These are phyloP conservation scores for Apiospora hydei DNA, from an alignment of 2,329 filamentous ascomycete genomes.

Conservation along the genomic window DNA sequence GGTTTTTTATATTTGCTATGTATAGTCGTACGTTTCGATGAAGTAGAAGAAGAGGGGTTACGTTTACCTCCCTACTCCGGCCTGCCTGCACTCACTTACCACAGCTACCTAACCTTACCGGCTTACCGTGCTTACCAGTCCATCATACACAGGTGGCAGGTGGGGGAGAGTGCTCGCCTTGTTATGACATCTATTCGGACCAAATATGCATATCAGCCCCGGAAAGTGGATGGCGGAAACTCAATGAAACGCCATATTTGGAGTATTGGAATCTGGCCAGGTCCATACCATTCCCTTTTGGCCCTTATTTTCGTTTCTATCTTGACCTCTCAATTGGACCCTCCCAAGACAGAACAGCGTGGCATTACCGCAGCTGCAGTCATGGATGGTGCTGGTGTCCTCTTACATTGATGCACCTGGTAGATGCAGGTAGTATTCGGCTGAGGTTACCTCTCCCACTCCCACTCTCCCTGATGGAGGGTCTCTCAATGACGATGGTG, in stretches of 20 bases:
- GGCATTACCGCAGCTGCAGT: background rate
- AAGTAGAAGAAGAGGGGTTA: background rate
- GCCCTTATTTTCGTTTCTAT: background rate
- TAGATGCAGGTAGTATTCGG: background rate
- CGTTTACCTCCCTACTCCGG: background rate
- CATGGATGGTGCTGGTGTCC: background rate
- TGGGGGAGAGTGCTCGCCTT: background rate
- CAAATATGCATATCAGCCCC: constrained; percentile 11
- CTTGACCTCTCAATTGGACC: too few relatives aligned
- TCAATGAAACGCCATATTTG: constrained; percentile 17
- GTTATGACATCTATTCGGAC: constrained; percentile 18
- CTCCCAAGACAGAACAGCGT: constrained; percentile 14
- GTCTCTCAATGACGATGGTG: constrained; percentile 10
- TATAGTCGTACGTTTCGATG: background rate
- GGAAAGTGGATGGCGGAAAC: constrained; percentile 15
- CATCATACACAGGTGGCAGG: constrained; percentile 1
- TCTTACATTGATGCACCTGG: background rate
- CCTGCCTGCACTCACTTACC: background rate
- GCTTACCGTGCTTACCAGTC: background rate
- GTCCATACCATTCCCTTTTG: background rate
- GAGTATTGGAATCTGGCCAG: constrained; percentile 7
- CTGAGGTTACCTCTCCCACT: background rate
- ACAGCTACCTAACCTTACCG: background rate
- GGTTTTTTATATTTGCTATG: background rate
- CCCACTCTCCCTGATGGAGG: background rate